phyloP scores from a whole-genome alignment of 2,329 filamentous ascomycete genomes.

The Westerdykella aurantiaca region DNA sequence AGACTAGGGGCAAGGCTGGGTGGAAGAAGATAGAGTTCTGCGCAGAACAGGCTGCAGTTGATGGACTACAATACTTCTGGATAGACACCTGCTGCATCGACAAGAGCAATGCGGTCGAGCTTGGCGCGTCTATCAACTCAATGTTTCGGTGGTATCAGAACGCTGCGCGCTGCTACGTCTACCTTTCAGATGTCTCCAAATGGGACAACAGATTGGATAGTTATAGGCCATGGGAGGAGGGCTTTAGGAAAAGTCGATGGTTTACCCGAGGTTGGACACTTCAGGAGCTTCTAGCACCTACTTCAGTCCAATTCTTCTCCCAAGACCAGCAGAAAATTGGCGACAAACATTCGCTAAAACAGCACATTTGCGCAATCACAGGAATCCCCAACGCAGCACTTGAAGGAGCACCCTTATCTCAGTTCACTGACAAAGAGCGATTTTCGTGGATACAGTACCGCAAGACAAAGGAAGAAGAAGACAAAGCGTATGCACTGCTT shows the following conservation, averaged over 20 bases:
- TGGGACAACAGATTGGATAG: conserved; percentile 7
- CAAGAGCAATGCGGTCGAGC: conserved; percentile 1
- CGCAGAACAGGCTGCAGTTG: conserved; percentile 10
- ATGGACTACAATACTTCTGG: conserved; percentile 14
- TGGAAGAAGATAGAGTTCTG: conserved; percentile 17
- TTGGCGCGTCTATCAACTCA: not conserved
- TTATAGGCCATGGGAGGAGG: conserved; percentile 2
- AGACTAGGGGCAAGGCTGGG: conserved; percentile 9
- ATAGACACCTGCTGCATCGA: conserved; percentile 9
- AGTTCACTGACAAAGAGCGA: conserved; percentile 12
- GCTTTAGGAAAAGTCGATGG: too few relatives aligned
- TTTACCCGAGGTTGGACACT: too few relatives aligned
- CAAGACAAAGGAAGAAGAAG: conserved; percentile 12
- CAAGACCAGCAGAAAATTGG: conserved; percentile 8
- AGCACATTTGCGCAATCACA: conserved; percentile 9
- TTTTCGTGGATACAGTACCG: conserved; percentile 18
- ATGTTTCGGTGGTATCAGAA: conserved; percentile 8
- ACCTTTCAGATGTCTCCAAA: conserved; percentile 8
- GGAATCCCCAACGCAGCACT: conserved; percentile 7
- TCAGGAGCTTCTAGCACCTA: too few relatives aligned
- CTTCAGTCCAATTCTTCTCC: conserved; percentile 15
- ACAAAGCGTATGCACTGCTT: conserved; percentile 7
- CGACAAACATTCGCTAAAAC: conserved; percentile 7
- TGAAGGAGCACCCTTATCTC: not conserved
- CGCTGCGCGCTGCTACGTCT: conserved; percentile 5